A percentile compares a stretch with the other conserved stretches of the same genome.
These are phyloP conservation scores for Trametes pubescens DNA, from an alignment of 1,284 basidiomycete genomes.

Conservation along the genomic window DNA sequence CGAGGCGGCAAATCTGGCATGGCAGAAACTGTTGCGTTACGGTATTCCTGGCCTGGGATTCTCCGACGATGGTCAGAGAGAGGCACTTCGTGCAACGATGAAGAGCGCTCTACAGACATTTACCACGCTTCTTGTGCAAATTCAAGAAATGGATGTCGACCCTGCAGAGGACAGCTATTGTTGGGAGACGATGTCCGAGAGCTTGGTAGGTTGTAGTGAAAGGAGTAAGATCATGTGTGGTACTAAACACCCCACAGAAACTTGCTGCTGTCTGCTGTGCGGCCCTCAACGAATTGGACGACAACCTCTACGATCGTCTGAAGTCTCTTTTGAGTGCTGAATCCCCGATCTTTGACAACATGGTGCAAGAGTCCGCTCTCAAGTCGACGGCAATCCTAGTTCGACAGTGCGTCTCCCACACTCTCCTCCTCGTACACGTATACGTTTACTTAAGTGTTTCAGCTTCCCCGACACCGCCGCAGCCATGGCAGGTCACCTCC, in stretches of 20 bases:
- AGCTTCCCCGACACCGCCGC: slow-evolving; percentile 86
- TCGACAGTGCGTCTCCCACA: slow-evolving; percentile 65
- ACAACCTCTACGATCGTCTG: slow-evolving; percentile 75
- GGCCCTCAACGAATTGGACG: slow-evolving; percentile 75
- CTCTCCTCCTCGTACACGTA: background rate
- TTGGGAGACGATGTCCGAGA: slow-evolving; percentile 89
- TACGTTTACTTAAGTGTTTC: slow-evolving; percentile 6
- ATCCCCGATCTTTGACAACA: slow-evolving; percentile 81
- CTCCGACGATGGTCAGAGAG: slow-evolving; percentile 50
- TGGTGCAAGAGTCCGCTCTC: slow-evolving; percentile 87
- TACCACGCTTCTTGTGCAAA: slow-evolving; percentile 74
- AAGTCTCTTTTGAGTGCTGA: slow-evolving; percentile 83
- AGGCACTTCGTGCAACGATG: slow-evolving; percentile 57
- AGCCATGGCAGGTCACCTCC: slow-evolving; percentile 81
- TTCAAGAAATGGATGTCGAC: slow-evolving; percentile 81
- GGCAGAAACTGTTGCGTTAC: slow-evolving; percentile 70
- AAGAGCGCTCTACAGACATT: slow-evolving; percentile 76
- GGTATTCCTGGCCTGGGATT: slow-evolving; percentile 52
- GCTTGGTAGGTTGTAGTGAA: slow-evolving; percentile 54
- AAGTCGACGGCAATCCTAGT: slow-evolving; percentile 85
- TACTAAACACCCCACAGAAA: slow-evolving; percentile 71
- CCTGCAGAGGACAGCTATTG: slow-evolving; percentile 84
- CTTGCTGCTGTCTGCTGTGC: slow-evolving; percentile 86
- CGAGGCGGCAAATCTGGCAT: slow-evolving; percentile 82
- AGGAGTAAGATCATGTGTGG: background rate